phyloP scores from a whole-genome alignment of 176 grass and related monocot genomes.

The Leersia perrieri region DNA sequence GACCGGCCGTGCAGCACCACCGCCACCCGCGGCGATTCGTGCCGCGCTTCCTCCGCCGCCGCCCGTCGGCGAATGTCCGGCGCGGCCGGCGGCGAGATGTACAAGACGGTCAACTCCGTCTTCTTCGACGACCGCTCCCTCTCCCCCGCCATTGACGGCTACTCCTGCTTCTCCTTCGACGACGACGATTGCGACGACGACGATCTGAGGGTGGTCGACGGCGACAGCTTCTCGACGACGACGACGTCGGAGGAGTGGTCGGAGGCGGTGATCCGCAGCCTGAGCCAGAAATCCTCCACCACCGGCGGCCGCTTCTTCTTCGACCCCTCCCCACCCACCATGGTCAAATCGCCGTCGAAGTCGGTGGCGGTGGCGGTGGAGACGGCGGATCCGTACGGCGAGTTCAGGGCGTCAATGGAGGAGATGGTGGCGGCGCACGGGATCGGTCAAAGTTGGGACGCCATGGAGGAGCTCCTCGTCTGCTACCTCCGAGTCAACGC shows the following conservation, averaged over 20 bases:
- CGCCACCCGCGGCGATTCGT: too few relatives aligned
- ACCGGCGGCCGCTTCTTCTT: slow-evolving; percentile 55
- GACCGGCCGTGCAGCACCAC: background rate
- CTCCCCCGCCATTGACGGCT: background rate
- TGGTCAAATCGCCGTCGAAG: too few relatives aligned
- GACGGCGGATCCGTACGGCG: slow-evolving; percentile 70
- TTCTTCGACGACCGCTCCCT: slow-evolving; percentile 47
- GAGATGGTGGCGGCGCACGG: slow-evolving; percentile 87
- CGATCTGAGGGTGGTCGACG: too few relatives aligned
- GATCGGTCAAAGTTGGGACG: slow-evolving; percentile 52
- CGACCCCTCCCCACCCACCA: slow-evolving; percentile 48
- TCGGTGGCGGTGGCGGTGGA: slow-evolving; percentile 88
- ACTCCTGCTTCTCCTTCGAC: slow-evolving; percentile 17
- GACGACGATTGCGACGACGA: slow-evolving; percentile 6
- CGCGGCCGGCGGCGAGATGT: too few relatives aligned
- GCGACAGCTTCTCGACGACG: slow-evolving; percentile 9
- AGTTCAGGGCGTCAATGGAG: slow-evolving; percentile 88
- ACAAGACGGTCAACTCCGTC: slow-evolving; percentile 51
- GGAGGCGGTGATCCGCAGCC: slow-evolving; percentile 40
- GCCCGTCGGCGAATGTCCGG: too few relatives aligned
- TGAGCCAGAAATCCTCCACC: slow-evolving; percentile 24
- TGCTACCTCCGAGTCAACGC: slow-evolving; percentile 85
- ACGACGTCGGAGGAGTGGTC: slow-evolving; percentile 33
- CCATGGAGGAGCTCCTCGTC: slow-evolving; percentile 65
- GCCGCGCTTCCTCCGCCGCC: too few relatives aligned